Base-by-base conservation (phyloP, 768 basidiomycete genomes). In the Hygrocybe punicea region DNA sequence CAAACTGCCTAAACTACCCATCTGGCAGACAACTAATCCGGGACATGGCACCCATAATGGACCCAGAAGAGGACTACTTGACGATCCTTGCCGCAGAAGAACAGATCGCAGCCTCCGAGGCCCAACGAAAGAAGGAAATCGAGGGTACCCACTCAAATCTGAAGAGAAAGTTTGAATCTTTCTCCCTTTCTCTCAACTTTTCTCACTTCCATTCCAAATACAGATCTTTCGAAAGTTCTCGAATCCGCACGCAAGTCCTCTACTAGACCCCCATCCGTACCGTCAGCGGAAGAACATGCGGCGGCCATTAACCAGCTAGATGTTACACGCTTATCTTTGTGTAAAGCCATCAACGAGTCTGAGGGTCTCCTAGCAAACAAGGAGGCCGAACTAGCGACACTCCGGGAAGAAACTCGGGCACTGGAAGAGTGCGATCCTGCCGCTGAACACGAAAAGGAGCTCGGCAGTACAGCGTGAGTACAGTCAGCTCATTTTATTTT, bases 31-130 rank as follows among this genome's bases (percentile, higher is more conserved):
- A 85, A 61, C 81, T 85, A 16, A 83, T 90, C 46, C 79, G 78
- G 60, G 84, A 84, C 58, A 87, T 91, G 81, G 73, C 81, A 33
- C 78, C 81, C 3, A 84, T 90, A 56, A 87, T 92, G 54, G 84
- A 89, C 63, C 87, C 88, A 10, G 85, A 87, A 42, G 87, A 90
- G 53, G 90, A 92, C 69, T 90, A 84, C 66, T 72, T 86, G 56
- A 85, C 86, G 11, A 88, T 92, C 49, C 83, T 84, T 14, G 82
- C 80, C 6, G 84, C 88, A 7, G 87, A 91, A 62, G 84, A 90
- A 57, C 84, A 80, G 60, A 84, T 89, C 66, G 79, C 79, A 13
- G 62, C 77, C 6, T 82, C 82, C 9, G 82, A 86, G 58, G 73
- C 78, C 6, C 76, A 71, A 53, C 74, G 84, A 50, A 86, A 81